Base-by-base conservation (phyloP, 2,329 filamentous ascomycete genomes). In the Alternaria burnsii region DNA sequence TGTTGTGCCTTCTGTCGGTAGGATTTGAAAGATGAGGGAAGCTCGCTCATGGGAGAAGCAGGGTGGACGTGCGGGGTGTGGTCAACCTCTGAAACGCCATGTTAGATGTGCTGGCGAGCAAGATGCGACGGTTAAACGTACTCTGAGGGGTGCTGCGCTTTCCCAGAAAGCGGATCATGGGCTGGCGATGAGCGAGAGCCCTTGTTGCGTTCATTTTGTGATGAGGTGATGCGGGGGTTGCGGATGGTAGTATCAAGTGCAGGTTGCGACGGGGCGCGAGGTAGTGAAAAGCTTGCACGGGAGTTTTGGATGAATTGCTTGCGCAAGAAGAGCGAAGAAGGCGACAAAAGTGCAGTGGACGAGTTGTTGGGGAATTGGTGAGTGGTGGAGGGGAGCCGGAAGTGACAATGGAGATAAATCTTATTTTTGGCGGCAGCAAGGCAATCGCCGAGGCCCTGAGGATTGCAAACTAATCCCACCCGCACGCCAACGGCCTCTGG, bases 1-100 rank as follows among this genome's bases (percentile, higher is more conserved):
- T 92, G 90, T 80, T 91, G 89, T 61, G 89, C 90, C 77, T 90
- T 88, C 80, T 91, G 87, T 75, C 91, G 89, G 85, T 94, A 94
- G 72, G 86, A 85, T 77, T 89, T 90, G 83, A 94, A 94, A 62
- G 86, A 87, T 67, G 85, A 79, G 42, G 91, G 91, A 24, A 93
- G 88, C 34, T 83, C 80, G 72, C 87, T 82, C 36, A 84, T 85
- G 44, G 90, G 90, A 28, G 90, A 89, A 61, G 89, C 90, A 40
- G 91, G 91, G 83, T 93, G 91, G 70, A 87, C 86, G 69, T 88
- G 85, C 63, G 90, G 90, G 46, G 88, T 84, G 84, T 93, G 90
- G 83, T 93, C 91, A 74, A 93, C 74, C 71, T 89, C 91, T 93
- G 80, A 28, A 28, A 32, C 16, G 32, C 18, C 26, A 46, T 32